Base-by-base conservation (phyloP, 371 early-diverging fungal species). In the Chytridium lagenaria region DNA sequence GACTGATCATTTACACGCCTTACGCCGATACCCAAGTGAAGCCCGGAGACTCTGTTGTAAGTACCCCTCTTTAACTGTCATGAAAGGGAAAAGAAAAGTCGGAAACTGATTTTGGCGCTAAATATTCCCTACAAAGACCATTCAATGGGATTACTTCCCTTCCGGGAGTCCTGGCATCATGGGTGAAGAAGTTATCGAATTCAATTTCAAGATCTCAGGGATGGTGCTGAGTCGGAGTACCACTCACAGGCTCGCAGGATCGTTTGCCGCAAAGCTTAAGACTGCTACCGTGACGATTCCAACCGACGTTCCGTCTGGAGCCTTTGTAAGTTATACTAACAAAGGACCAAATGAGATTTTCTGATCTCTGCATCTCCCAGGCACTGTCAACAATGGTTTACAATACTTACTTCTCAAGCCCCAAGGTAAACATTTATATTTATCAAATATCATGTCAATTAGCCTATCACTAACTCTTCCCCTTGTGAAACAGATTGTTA, bases 321-420 rank as follows among this genome's bases (percentile, higher is more conserved):
- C 7, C 26, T 52, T 52, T 26, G 55, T 52, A 26, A 52, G 55
- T n/a, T n/a, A n/a, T n/a, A n/a, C n/a, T n/a, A n/a, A n/a, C n/a
- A n/a, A n/a, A n/a, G n/a, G n/a, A n/a, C n/a, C n/a, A n/a, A n/a
- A n/a, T n/a, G n/a, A n/a, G n/a, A n/a, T n/a, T n/a, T n/a, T n/a
- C n/a, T n/a, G n/a, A n/a, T n/a, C n/a, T 52, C 5, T n/a, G n/a
- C n/a, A n/a, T n/a, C n/a, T n/a, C 23, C 5, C 5, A 52, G 55
- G 55, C 55, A 15, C 12, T 52, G 7, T 12, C 55, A 10, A n/a
- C n/a, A 5, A 52, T 26, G n/a, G 55, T 52, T 23, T 52, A 52
- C 55, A 52, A 52, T 23, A 52, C 55, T 26, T 52, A 52, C 26
- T 52, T 52, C 55, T 52, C 55, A 5, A n/a, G n/a, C 26, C 55